phyloP scores from a whole-genome alignment of 176 grass and related monocot species.

The Bothriochloa decipiens region DNA sequence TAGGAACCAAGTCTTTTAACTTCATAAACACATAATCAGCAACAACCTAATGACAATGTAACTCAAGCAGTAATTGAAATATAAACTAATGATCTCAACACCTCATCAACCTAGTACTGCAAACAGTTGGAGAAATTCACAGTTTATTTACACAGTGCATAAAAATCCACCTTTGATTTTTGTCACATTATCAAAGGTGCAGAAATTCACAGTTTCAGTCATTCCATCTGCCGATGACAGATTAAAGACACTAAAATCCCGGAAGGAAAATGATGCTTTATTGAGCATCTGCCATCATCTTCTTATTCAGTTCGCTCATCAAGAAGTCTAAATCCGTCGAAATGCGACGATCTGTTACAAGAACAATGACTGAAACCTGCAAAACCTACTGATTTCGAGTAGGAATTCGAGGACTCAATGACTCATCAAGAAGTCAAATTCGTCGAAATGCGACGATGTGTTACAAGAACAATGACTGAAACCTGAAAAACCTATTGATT shows the following conservation, averaged over 20 bases:
- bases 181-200: not conserved
- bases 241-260: constrained; percentile 12
- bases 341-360: constrained; percentile 31
- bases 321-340: not conserved
- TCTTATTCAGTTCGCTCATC: not conserved
- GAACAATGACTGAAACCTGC: constrained; percentile 12
- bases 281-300: not conserved
- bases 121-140: not conserved
- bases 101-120: not conserved
- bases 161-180: not conserved
- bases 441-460: constrained; percentile 15
- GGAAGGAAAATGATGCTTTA: not conserved
- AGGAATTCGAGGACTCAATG: not conserved
- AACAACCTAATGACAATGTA: constrained; percentile 4
- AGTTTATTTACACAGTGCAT: not conserved
- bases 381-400: constrained; percentile 35
- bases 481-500: constrained; percentile 33
- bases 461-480: constrained; percentile 21
- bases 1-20: not conserved
- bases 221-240: constrained; percentile 2
- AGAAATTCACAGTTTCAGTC: not conserved
- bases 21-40: not conserved
- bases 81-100: not conserved
- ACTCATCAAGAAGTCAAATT: not conserved
- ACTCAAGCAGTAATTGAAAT: not conserved